Evolutionary conservation across 768 basidiomycete species (phyloP).

Genomic region (Tubosaeta brunneosetosa): DNA sequence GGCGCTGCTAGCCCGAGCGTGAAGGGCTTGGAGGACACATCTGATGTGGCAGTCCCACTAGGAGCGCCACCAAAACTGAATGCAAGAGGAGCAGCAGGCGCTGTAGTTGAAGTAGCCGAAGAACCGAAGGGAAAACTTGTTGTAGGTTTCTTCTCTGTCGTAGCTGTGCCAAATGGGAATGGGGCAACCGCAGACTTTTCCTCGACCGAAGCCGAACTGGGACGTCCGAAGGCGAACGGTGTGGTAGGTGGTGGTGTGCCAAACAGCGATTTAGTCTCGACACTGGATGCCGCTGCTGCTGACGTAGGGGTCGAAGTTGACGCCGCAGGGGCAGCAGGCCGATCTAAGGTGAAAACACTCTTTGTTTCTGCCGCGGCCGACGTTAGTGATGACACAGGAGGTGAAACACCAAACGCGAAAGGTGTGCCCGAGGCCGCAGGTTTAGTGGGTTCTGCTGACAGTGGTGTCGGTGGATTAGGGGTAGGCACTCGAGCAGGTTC

Average conservation of each 20-base stretch:
- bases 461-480: constrained; percentile 5
- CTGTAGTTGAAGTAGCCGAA: constrained; percentile 31
- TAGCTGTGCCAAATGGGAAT: constrained; percentile 30
- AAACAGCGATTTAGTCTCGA: constrained; percentile 43
- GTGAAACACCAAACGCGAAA: constrained; percentile 29
- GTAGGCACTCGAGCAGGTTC: constrained; percentile 14
- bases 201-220: constrained; percentile 18
- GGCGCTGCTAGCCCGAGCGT: constrained; percentile 43
- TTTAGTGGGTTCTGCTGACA: constrained; percentile 4
- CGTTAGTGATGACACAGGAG: constrained; percentile 3
- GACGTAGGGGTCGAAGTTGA: constrained; percentile 8
- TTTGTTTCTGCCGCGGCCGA: constrained; percentile 25
- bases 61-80: constrained; percentile 49
- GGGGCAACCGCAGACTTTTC: constrained; percentile 19
- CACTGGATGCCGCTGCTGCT: constrained; percentile 8
- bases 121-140: constrained; percentile 43
- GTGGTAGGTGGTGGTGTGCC: constrained; percentile 24
- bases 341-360: constrained; percentile 31
- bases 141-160: constrained; percentile 34
- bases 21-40: constrained; percentile 50
- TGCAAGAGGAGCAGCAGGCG: constrained; percentile 26
- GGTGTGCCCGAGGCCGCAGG: constrained; percentile 4
- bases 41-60: constrained; percentile 32
- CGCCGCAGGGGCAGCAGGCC: constrained; percentile 9
- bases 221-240: constrained; percentile 44